phyloP scores from a whole-genome alignment of 1,139 yeast genomes.

The Zygosaccharomyces pseudobailii region DNA sequence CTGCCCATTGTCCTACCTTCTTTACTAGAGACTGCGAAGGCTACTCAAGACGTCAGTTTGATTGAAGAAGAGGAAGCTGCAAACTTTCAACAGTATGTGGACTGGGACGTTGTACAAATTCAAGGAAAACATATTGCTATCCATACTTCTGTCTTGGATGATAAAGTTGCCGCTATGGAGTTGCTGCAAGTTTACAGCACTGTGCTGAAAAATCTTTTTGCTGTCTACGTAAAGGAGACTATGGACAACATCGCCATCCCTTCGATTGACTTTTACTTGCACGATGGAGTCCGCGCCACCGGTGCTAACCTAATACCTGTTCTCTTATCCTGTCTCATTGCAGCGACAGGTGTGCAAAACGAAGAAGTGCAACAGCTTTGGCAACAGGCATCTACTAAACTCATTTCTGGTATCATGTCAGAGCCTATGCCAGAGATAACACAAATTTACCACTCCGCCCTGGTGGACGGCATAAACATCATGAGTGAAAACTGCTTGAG shows the following conservation, averaged over 20 bases:
- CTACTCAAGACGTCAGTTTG: constrained; percentile 81
- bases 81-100: constrained; percentile 76
- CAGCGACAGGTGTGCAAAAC: constrained; percentile 54
- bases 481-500: constrained; percentile 62
- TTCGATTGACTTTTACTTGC: constrained; percentile 83
- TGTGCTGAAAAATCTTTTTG: constrained; percentile 76
- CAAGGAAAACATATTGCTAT: constrained; percentile 94
- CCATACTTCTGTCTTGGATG: constrained; percentile 87
- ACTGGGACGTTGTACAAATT: constrained; percentile 90
- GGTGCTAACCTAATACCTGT: constrained; percentile 84
- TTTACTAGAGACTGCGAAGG: constrained; percentile 74
- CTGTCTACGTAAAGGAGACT: constrained; percentile 76
- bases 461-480: constrained; percentile 62
- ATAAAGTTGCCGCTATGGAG: constrained; percentile 89
- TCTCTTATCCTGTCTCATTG: constrained; percentile 61
- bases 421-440: constrained; percentile 86
- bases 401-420: constrained; percentile 60
- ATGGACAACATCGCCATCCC: constrained; percentile 79
- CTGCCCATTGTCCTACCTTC: constrained; percentile 89
- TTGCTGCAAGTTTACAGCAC: constrained; percentile 82
- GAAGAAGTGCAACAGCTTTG: constrained; percentile 63
- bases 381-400: constrained; percentile 64
- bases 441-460: constrained; percentile 69
- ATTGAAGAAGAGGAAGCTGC: constrained; percentile 88
- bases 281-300: constrained; percentile 89